These are phyloP conservation scores for Stephania cephalantha DNA, from an alignment of 164 flowering plant species.

Conservation along the genomic window DNA sequence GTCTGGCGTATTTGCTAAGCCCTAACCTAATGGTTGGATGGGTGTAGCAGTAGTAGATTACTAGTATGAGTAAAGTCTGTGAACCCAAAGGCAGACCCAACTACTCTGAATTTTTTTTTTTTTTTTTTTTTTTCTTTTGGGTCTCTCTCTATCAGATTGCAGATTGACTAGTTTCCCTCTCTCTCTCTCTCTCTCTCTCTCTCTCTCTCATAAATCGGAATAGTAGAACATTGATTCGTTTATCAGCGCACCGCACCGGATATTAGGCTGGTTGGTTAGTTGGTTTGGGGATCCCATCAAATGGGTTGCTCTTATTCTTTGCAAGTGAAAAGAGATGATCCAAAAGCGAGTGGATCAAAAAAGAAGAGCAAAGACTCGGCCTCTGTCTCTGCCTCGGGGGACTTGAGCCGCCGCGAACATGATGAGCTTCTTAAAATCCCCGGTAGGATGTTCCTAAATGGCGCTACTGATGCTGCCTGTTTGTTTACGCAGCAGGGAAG, in stretches of 20 bases:
- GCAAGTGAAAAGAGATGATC: background rate
- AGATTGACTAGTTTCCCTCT: no score
- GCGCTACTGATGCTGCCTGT: conserved; percentile 31
- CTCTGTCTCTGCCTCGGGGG: no score
- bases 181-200: no score
- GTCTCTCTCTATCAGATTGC: no score
- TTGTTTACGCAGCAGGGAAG: conserved; percentile 57
- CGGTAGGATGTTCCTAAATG: conserved; percentile 35
- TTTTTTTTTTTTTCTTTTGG: no score
- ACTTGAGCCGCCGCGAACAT: conserved; percentile 18
- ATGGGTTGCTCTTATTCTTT: conserved; percentile 1
- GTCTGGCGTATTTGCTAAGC: no score
- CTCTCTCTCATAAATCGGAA: no score
- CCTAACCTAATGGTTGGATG: no score
- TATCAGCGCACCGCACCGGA: background rate
- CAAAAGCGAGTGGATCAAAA: background rate
- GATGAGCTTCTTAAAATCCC: conserved; percentile 33
- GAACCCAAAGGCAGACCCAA: no score
- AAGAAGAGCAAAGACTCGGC: conserved; percentile 7
- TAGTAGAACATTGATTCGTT: background rate
- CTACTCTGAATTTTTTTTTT: no score
- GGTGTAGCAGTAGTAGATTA: no score
- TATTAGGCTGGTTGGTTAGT: background rate
- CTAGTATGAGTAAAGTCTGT: no score
- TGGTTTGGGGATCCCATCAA: background rate